Percentiles rank a stretch among this genome's conserved stretches.
phyloP scores from a whole-genome alignment of 2,329 filamentous ascomycete species.

The Arachnopeziza araneosa region DNA sequence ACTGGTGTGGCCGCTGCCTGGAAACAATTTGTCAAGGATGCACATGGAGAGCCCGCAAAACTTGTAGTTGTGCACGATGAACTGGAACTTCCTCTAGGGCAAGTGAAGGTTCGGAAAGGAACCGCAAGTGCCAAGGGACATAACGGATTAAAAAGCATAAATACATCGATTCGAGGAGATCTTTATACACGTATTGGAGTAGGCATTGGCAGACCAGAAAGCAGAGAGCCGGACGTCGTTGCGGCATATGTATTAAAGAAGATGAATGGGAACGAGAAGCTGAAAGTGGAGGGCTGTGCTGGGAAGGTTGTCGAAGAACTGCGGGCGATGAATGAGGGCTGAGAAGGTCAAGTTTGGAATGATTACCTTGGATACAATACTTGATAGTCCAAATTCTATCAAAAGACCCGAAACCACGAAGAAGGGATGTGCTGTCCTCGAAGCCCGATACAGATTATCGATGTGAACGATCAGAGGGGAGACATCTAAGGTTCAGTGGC shows the following conservation, averaged over 20 bases:
- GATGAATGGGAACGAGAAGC: slow-evolving; percentile 25
- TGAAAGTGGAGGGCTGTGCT: slow-evolving; percentile 24
- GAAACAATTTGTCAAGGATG: slow-evolving; percentile 45
- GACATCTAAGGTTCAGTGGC: too few relatives aligned
- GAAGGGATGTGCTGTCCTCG: too few relatives aligned
- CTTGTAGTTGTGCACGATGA: slow-evolving; percentile 88
- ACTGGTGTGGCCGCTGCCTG: slow-evolving; percentile 62
- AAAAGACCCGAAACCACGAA: too few relatives aligned
- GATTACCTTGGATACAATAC: too few relatives aligned
- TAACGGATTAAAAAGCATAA: slow-evolving; percentile 67
- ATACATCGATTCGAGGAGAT: slow-evolving; percentile 30
- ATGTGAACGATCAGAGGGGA: too few relatives aligned
- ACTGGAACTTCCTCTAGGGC: slow-evolving; percentile 66
- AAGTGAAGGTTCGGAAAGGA: slow-evolving; percentile 59
- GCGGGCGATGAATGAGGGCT: slow-evolving; percentile 12
- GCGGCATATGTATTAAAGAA: slow-evolving; percentile 66
- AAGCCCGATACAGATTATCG: too few relatives aligned
- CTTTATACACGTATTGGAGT: slow-evolving; percentile 60
- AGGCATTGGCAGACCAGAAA: slow-evolving; percentile 79
- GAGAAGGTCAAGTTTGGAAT: neutral
- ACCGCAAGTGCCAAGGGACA: slow-evolving; percentile 62
- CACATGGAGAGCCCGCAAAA: slow-evolving; percentile 34
- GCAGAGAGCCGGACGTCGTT: slow-evolving; percentile 61
- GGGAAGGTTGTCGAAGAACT: slow-evolving; percentile 25
- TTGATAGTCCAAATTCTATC: too few relatives aligned